Conservation (phyloP, 2,329 filamentous ascomycete genomes). For the Xylaria sp. region DNA sequence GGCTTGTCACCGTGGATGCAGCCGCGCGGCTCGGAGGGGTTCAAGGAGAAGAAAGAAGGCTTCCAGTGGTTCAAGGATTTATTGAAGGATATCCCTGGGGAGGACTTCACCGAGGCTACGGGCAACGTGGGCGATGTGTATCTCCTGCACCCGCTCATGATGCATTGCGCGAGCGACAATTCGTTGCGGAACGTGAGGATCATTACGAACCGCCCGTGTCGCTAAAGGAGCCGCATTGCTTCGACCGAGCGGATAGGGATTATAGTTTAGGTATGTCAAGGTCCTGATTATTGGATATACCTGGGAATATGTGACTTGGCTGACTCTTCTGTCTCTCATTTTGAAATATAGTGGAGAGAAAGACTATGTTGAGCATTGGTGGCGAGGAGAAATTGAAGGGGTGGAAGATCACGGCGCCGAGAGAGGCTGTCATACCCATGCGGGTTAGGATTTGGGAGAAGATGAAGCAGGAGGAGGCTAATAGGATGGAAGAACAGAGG, state of each 20-base stretch:
- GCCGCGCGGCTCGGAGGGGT: constrained; percentile 56
- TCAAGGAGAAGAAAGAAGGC: constrained; percentile 49
- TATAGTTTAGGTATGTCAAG: constrained; percentile 52
- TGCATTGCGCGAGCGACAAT: constrained; percentile 61
- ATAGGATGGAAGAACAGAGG: constrained; percentile 47
- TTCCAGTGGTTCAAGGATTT: constrained; percentile 53
- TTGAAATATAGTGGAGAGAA: constrained; percentile 53
- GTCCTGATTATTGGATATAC: neutral
- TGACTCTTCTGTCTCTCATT: neutral
- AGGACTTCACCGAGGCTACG: constrained; percentile 57
- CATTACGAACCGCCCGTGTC: constrained; percentile 64
- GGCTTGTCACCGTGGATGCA: constrained; percentile 71
- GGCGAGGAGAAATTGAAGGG: constrained; percentile 53
- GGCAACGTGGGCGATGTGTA: constrained; percentile 63
- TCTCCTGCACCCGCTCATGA: constrained; percentile 64
- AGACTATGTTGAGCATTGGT: constrained; percentile 57
- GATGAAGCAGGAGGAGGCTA: constrained; percentile 57
- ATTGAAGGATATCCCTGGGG: constrained; percentile 43
- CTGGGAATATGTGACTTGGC: neutral
- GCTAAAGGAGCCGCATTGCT: constrained; percentile 57
- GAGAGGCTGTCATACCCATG: constrained; percentile 58
- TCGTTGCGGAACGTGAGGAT: constrained; percentile 52
- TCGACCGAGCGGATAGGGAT: constrained; percentile 53
- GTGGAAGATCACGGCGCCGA: constrained; percentile 57
- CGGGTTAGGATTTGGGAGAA: constrained; percentile 53